Evolutionary conservation across 2,329 filamentous ascomycete genomes (phyloP), one percentile per base, ranked within the genome.

Genomic region (Fusarium clavum): DNA sequence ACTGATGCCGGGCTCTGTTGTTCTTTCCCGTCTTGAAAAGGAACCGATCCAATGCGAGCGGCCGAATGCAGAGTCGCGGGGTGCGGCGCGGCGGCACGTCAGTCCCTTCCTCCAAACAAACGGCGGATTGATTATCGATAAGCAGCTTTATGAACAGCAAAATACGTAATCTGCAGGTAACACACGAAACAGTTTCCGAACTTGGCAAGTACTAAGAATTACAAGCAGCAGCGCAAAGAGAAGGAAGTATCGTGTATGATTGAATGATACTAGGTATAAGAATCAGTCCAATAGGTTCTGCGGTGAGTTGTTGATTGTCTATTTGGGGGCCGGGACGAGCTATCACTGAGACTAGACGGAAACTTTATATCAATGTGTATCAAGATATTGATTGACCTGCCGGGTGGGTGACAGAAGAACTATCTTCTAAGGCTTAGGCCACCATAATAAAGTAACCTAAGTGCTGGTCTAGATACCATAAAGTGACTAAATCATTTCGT

Each of bases 51-150:
- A 27, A 51, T 59, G 63, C 48, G 52, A 65, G 68, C 59, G 58
- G 59, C 47, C 54, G 30, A 60, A 55, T 70, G 48, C 40, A 53
- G 57, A 57, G 67, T 68, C 59, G 68, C 68, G 68, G 68, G 68
- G 68, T 60, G 59, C 59, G 57, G 64, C 51, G 46, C 57, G 32
- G 52, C 56, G 56, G 63, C 46, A 56, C 49, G 41, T 61, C 55
- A 27, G 34, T 48, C 34, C 25, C 46, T 52, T 41, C 24, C 34
- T 52, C 24, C 24, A 27, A 27, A 27, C 45, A n/a, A 38, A 38
- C n/a, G 18, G 34, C 22, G 25, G 24, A 43, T 18, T 52, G 49
- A 44, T 70, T 71, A 71, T 71, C 68, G 68, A 71, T 71, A 71
- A 71, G 64, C 29, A 46, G 30, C 44, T 44, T 38, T 12, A 20